phyloP scores from a whole-genome alignment of 352 stramenopile species.

The Plasmopara viticola region DNA sequence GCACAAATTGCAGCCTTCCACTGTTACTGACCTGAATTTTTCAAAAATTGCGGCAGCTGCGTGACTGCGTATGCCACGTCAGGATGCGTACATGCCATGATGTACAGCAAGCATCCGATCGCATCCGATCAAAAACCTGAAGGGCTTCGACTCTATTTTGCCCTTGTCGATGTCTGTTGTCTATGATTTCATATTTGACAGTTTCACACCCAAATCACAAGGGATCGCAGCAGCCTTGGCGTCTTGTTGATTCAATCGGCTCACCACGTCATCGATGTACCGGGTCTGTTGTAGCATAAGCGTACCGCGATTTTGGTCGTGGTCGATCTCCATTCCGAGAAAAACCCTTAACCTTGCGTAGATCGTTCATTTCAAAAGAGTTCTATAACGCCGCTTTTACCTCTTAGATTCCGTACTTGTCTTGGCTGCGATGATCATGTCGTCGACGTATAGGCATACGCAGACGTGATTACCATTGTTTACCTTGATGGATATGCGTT shows the following conservation, averaged over 20 bases:
- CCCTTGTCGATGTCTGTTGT: background rate
- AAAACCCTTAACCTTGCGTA: background rate
- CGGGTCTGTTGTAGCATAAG: background rate
- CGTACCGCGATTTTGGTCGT: background rate
- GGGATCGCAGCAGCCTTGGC: background rate
- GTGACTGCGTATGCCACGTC: background rate
- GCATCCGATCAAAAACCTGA: background rate
- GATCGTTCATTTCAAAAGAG: background rate
- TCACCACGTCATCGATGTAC: constrained; percentile 2
- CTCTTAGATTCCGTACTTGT: background rate
- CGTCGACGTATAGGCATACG: background rate
- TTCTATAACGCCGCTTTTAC: background rate
- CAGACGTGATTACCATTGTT: background rate
- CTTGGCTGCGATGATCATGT: background rate
- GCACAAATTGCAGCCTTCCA: background rate
- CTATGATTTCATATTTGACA: background rate
- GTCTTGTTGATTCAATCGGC: constrained; percentile 6
- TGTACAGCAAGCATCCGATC: background rate
- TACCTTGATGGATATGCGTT: background rate
- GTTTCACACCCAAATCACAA: background rate
- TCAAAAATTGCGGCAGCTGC: background rate
- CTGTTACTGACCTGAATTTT: background rate
- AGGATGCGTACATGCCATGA: background rate
- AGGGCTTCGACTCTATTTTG: background rate
- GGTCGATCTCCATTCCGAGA: background rate